Evolutionary conservation across 495 filamentous ascomycete genomes (phyloP).

Genomic region (Aspergillus mulundensis): DNA sequence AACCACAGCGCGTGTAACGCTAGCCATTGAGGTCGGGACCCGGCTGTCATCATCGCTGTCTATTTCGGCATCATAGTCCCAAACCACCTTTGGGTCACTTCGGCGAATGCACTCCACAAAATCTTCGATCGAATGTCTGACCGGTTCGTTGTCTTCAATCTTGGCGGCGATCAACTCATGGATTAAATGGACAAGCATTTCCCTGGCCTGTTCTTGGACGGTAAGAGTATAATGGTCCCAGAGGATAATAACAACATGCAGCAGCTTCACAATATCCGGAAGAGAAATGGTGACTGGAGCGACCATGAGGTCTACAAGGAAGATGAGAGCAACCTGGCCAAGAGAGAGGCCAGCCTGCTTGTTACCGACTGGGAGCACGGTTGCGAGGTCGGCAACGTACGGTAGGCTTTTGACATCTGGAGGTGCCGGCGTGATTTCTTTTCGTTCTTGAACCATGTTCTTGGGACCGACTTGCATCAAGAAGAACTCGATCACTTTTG

Average conservation of each 20-base stretch:
- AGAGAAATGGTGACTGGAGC: constrained; percentile 73
- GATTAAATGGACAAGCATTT: constrained; percentile 97
- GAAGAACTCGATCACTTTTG: constrained; percentile 91
- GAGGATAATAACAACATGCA: constrained; percentile 88
- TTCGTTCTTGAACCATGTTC: constrained; percentile 85
- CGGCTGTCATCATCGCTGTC: constrained; percentile 62
- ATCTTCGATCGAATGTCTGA: constrained; percentile 73
- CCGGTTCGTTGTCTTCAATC: constrained; percentile 67
- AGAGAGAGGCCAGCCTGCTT: constrained; percentile 89
- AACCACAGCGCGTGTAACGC: constrained; percentile 74
- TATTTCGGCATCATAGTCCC: constrained; percentile 84
- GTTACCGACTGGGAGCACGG: constrained; percentile 77
- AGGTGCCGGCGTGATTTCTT: constrained; percentile 65
- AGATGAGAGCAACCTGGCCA: constrained; percentile 87
- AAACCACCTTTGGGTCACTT: constrained; percentile 79
- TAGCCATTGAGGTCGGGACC: constrained; percentile 83
- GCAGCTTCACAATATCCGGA: constrained; percentile 74
- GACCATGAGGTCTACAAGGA: constrained; percentile 94
- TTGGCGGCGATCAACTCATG: constrained; percentile 93
- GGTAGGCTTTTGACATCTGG: constrained; percentile 71
- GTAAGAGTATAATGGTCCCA: constrained; percentile 97
- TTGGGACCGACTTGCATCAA: constrained; percentile 83
- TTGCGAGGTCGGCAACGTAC: constrained; percentile 81
- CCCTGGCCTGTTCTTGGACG: constrained; percentile 92
- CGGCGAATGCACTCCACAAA: constrained; percentile 88